A percentile compares a stretch with the other conserved stretches of the same genome.
Conservation (phyloP, 2,329 filamentous ascomycete species). For the Cryphonectria nitschkei region DNA sequence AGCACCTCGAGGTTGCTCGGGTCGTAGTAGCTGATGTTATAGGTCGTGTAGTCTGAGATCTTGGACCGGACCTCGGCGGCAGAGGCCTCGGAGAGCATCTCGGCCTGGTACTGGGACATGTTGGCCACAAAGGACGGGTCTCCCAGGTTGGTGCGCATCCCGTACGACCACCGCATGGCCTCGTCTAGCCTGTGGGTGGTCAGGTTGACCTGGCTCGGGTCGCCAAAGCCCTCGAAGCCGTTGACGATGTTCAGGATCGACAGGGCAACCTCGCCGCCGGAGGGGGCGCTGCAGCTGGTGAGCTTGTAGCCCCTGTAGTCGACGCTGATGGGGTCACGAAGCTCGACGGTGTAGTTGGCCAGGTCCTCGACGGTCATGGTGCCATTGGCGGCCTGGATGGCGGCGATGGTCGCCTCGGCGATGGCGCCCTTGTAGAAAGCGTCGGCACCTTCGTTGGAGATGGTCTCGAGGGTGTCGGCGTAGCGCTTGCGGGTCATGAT, state of each 20-base stretch:
- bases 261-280: slow-evolving; percentile 72
- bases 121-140: slow-evolving; percentile 72
- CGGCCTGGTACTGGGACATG: slow-evolving; percentile 64
- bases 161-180: slow-evolving; percentile 82
- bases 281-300: slow-evolving; percentile 69
- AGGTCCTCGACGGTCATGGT: slow-evolving; percentile 79
- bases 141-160: slow-evolving; percentile 71
- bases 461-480: slow-evolving; percentile 71
- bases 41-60: slow-evolving; percentile 47
- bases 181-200: slow-evolving; percentile 83
- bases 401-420: slow-evolving; percentile 69
- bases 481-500: slow-evolving; percentile 75
- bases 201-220: slow-evolving; percentile 55
- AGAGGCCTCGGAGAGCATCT: slow-evolving; percentile 64
- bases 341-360: slow-evolving; percentile 69
- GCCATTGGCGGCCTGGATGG: slow-evolving; percentile 66
- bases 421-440: slow-evolving; percentile 73
- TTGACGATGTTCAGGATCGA: slow-evolving; percentile 75
- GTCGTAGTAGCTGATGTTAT: slow-evolving; percentile 48
- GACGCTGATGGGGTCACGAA: slow-evolving; percentile 64
- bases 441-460: slow-evolving; percentile 67
- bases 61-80: slow-evolving; percentile 57
- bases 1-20: slow-evolving; percentile 51
- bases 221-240: slow-evolving; percentile 69
- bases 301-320: slow-evolving; percentile 73